phyloP scores from a whole-genome alignment of 2,329 filamentous ascomycete genomes.

The Apiospora hydei region DNA sequence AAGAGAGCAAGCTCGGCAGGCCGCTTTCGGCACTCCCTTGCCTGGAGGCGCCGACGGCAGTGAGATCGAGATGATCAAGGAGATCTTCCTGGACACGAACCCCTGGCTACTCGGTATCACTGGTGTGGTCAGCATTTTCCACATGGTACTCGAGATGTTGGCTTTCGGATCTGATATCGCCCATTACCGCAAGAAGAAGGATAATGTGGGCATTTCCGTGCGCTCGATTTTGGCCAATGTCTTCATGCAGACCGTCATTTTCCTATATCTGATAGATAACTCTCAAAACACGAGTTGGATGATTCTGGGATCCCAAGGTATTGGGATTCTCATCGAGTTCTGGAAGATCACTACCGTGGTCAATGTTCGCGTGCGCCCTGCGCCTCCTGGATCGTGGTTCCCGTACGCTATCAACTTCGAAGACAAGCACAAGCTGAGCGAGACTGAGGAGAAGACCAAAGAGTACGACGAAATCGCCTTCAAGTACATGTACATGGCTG shows the following conservation, averaged over 20 bases:
- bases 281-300: conserved; percentile 99
- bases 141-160: conserved; percentile 94
- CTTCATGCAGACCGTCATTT: conserved; percentile 95
- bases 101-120: conserved; percentile 88
- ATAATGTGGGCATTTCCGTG: conserved; percentile 95
- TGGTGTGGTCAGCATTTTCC: conserved; percentile 81
- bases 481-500: conserved; percentile 92
- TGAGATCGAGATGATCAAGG: conserved; percentile 97
- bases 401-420: conserved; percentile 87
- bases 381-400: conserved; percentile 71
- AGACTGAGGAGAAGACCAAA: conserved; percentile 97
- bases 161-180: conserved; percentile 98
- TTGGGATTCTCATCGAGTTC: conserved; percentile 73
- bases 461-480: conserved; percentile 98
- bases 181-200: conserved; percentile 99
- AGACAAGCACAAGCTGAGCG: conserved; percentile 94
- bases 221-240: conserved; percentile 96
- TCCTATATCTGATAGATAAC: conserved; percentile 96
- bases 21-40: conserved; percentile 74
- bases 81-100: conserved; percentile 92
- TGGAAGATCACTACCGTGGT: conserved; percentile 99
- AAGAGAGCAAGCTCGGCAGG: conserved; percentile 81
- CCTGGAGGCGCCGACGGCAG: conserved; percentile 86
- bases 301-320: conserved; percentile 92
- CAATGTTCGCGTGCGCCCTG: conserved; percentile 80